Evolutionary conservation across 306 rosid genomes (phyloP).

Genomic region (Casuarina glauca): DNA sequence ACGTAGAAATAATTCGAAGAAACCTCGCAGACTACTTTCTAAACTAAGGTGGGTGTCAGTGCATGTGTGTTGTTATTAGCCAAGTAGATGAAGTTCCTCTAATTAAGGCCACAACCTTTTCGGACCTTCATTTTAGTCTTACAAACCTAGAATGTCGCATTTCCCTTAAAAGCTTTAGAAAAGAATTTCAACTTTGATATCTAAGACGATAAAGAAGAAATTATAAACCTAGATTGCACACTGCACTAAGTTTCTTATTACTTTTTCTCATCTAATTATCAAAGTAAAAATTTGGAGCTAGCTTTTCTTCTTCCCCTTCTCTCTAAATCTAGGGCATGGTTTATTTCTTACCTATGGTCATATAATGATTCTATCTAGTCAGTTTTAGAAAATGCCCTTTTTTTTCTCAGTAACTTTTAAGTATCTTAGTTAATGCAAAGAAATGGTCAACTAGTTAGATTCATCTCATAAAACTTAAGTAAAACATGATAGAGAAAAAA

Average conservation of each 20-base stretch:
- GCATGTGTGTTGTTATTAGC: neutral
- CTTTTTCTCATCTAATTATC: neutral
- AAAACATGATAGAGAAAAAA: conserved; percentile 1
- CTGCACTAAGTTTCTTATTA: neutral
- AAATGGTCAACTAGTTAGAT: neutral
- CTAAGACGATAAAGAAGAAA: neutral
- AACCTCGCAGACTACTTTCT: neutral
- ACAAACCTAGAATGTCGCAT: neutral
- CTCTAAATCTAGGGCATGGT: neutral
- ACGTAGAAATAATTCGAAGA: neutral
- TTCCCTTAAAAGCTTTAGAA: neutral
- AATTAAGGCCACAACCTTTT: neutral
- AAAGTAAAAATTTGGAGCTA: neutral
- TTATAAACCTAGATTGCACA: neutral
- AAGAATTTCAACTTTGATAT: neutral
- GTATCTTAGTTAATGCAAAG: neutral
- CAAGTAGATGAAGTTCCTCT: neutral
- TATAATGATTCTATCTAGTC: neutral
- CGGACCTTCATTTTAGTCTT: too few relatives aligned
- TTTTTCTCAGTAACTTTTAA: neutral
- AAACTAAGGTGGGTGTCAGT: neutral
- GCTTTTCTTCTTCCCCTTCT: neutral
- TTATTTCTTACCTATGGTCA: neutral
- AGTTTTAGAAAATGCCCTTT: neutral
- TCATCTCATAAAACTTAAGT: neutral